Base-by-base conservation (phyloP, 2,329 filamentous ascomycete species). In the Calonectria naviculata region DNA sequence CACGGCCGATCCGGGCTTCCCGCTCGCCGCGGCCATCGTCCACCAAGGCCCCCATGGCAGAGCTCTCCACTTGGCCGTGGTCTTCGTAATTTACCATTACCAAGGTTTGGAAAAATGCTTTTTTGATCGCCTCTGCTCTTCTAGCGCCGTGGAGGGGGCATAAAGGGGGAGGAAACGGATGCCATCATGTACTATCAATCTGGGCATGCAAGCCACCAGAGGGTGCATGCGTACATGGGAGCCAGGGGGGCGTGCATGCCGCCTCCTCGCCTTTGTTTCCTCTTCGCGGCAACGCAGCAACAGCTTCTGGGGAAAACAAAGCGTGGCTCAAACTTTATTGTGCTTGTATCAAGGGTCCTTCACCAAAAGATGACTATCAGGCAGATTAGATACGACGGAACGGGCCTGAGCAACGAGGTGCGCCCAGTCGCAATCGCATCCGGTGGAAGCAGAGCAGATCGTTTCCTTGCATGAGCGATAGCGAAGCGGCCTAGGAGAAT, bases 81-180 rank as follows among this genome's bases (percentile, higher is more conserved):
- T 26, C 12, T 34, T 56, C 52, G 46, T 47, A 69, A 69, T 69
- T 69, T 69, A 69, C 60, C 67, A 41, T 60, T 34, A 64, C 67
- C 67, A 65, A 69, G 67, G 60, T 46, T 13, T 69, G 41, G 67
- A 60, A 49, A 56, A 10, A 41, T 49, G 6, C 31, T 46, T 52
- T 42, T 54, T 38, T n/a, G 26, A 49, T 54, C 58, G 36, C 38
- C 56, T 62, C 24, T 46, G n/a, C 56, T 13, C 3, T 36, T 12
- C 29, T 58, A 36, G 52, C 19, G 17, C n/a, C 4, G 52, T 38
- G 54, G 54, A 52, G 66, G 46, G 44, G 28, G 29, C 34, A 29
- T 15, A 49, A 38, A 41, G 64, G 46, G 44, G 38, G 64, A 66
- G 56, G 28, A 61, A 61, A 61, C 56, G 56, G 38, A 61, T 42